Evolutionary conservation across 768 basidiomycete genomes (phyloP).

Genomic region (Phallus indusiatus): DNA sequence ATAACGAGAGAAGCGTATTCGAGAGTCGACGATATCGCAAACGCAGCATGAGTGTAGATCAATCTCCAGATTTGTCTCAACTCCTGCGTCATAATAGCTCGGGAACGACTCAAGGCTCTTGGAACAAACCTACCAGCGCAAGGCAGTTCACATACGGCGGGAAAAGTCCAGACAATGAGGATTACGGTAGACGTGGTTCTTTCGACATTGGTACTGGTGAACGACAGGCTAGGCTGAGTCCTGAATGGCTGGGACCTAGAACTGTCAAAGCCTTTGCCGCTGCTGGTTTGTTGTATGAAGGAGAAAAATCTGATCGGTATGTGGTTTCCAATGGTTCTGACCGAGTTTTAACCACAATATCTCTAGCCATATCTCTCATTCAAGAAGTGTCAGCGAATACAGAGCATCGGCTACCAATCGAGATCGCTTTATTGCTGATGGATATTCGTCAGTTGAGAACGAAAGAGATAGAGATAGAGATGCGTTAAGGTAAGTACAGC

Average conservation of each 20-base stretch:
- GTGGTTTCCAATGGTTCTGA: neutral
- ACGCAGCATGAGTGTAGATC: constrained; percentile 62
- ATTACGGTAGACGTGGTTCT: neutral
- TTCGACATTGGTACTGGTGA: constrained; percentile 11
- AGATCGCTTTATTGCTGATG: neutral
- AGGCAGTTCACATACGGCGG: neutral
- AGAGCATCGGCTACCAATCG: neutral
- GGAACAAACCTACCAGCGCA: neutral
- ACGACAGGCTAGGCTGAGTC: constrained; percentile 18
- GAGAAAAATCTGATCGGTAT: neutral
- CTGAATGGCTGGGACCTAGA: constrained; percentile 64
- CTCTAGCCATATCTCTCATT: neutral
- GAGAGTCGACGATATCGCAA: constrained; percentile 31
- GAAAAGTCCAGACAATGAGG: neutral
- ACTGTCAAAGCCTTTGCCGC: constrained; percentile 68
- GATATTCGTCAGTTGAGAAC: neutral
- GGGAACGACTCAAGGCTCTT: neutral
- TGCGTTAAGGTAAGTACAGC: neutral
- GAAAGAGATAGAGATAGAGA: constrained; percentile 1
- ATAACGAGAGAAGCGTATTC: neutral
- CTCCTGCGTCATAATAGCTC: neutral
- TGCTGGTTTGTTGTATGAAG: constrained; percentile 40
- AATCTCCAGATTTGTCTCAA: constrained; percentile 16
- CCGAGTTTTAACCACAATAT: neutral
- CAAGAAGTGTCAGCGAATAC: neutral